Percentiles rank a stretch among this genome's conserved stretches.
phyloP scores from a whole-genome alignment of 495 filamentous ascomycete genomes.

The Bacidia rubella region DNA sequence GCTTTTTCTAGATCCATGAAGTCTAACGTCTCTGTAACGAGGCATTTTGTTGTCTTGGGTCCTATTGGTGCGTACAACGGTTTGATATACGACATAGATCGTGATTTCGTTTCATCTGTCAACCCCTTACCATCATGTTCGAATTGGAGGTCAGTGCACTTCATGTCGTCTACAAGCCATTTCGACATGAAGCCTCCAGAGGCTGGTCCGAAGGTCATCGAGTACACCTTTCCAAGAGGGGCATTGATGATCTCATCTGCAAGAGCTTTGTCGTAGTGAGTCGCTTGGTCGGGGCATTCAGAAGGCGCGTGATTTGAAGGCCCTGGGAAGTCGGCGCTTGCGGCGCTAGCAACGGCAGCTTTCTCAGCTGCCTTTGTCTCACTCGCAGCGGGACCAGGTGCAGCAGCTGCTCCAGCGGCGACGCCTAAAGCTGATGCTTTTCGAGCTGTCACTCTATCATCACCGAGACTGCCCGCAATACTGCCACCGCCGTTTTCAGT shows the following conservation, averaged over 20 bases:
- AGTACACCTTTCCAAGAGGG: slow-evolving; percentile 86
- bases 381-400: slow-evolving; percentile 19
- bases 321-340: slow-evolving; percentile 64
- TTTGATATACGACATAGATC: slow-evolving; percentile 83
- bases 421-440: slow-evolving; percentile 52
- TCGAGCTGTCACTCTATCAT: slow-evolving; percentile 39
- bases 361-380: slow-evolving; percentile 42
- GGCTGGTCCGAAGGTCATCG: slow-evolving; percentile 66
- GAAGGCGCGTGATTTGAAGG: slow-evolving; percentile 73
- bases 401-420: slow-evolving; percentile 26
- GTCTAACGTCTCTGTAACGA: slow-evolving; percentile 71
- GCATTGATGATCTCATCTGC: slow-evolving; percentile 79
- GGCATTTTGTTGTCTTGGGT: slow-evolving; percentile 90
- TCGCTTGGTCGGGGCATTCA: slow-evolving; percentile 59
- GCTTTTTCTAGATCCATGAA: slow-evolving; percentile 76
- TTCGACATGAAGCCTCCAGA: slow-evolving; percentile 70
- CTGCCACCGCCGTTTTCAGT: slow-evolving; percentile 48
- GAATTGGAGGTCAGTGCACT: slow-evolving; percentile 72
- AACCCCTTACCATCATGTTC: slow-evolving; percentile 61
- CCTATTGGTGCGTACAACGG: slow-evolving; percentile 73
- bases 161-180: slow-evolving; percentile 76
- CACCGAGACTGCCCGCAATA: slow-evolving; percentile 39
- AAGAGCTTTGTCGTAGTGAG: slow-evolving; percentile 72
- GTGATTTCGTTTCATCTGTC: slow-evolving; percentile 54
- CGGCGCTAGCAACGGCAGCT: slow-evolving; percentile 34